Percentiles rank a stretch among this genome's conserved stretches.
phyloP scores from a whole-genome alignment of 768 basidiomycete species.

The Asterophora parasitica region DNA sequence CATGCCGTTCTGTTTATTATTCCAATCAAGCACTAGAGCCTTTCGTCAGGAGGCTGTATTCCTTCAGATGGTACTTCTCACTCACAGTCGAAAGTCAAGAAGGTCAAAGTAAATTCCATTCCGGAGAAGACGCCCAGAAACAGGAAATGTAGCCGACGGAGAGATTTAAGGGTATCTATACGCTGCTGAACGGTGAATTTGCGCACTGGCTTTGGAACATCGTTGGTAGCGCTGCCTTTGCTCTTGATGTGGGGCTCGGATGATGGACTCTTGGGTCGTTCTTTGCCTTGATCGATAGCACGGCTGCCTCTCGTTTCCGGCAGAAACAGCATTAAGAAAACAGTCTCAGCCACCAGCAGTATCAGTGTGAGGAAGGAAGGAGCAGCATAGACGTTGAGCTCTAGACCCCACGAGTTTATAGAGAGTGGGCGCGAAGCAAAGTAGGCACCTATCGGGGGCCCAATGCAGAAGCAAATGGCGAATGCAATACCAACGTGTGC shows the following conservation, averaged over 20 bases:
- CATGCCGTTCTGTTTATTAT: conserved; percentile 81
- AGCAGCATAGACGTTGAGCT: conserved; percentile 84
- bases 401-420: conserved; percentile 48
- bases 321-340: conserved; percentile 67
- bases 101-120: conserved; percentile 94
- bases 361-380: conserved; percentile 84
- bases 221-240: conserved; percentile 18
- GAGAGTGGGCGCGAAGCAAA: conserved; percentile 83
- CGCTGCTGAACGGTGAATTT: conserved; percentile 42
- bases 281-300: conserved; percentile 18
- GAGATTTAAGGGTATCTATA: conserved; percentile 47
- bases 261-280: conserved; percentile 7
- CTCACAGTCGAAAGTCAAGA: conserved; percentile 86
- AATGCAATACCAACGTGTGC: conserved; percentile 96
- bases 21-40: conserved; percentile 76
- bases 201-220: conserved; percentile 21
- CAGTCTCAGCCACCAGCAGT: conserved; percentile 73
- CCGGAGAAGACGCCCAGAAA: conserved; percentile 93
- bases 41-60: neutral
- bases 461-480: conserved; percentile 89
- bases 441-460: conserved; percentile 93
- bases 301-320: conserved; percentile 78
- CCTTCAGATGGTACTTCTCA: conserved; percentile 8
- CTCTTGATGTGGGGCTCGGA: conserved; percentile 17
- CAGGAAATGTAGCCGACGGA: conserved; percentile 72